These are phyloP conservation scores for Lactarius deliciosus DNA, from an alignment of 768 basidiomycete genomes.

Conservation along the genomic window DNA sequence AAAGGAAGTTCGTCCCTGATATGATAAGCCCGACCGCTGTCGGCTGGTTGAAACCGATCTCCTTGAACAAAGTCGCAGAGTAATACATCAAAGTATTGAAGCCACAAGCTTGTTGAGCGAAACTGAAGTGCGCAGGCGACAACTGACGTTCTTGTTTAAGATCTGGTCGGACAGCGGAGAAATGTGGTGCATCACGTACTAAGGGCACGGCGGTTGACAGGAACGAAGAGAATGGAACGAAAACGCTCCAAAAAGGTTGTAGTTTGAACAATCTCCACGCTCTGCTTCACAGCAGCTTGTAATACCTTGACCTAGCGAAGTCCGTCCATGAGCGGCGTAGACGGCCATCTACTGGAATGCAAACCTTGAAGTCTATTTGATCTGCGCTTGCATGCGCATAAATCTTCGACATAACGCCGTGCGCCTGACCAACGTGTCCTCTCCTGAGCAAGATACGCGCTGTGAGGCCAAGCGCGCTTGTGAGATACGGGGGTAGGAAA, in stretches of 20 bases:
- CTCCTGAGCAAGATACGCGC: constrained; percentile 66
- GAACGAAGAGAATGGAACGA: constrained; percentile 50
- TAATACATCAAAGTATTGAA: constrained; percentile 56
- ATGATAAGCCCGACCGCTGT: constrained; percentile 79
- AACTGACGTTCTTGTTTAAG: constrained; percentile 42
- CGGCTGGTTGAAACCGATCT: constrained; percentile 80
- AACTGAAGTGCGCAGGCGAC: constrained; percentile 81
- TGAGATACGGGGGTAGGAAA: not conserved
- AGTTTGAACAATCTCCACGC: constrained; percentile 57
- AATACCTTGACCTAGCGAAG: constrained; percentile 53
- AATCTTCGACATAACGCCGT: constrained; percentile 59
- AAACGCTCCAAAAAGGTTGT: constrained; percentile 57
- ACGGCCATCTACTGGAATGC: not conserved
- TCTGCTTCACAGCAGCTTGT: constrained; percentile 56
- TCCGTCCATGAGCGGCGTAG: not conserved
- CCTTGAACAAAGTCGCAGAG: constrained; percentile 75
- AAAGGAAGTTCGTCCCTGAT: constrained; percentile 75
- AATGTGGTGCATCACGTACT: constrained; percentile 44
- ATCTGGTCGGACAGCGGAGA: not conserved
- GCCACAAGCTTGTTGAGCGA: constrained; percentile 77
- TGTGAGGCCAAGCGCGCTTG: constrained; percentile 27
- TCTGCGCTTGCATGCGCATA: constrained; percentile 55
- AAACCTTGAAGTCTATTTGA: constrained; percentile 63
- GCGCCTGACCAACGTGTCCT: constrained; percentile 52
- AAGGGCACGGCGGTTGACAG: constrained; percentile 66